Conservation (phyloP, 176 grass and related monocot species). For the Pontederia paniculata region DNA sequence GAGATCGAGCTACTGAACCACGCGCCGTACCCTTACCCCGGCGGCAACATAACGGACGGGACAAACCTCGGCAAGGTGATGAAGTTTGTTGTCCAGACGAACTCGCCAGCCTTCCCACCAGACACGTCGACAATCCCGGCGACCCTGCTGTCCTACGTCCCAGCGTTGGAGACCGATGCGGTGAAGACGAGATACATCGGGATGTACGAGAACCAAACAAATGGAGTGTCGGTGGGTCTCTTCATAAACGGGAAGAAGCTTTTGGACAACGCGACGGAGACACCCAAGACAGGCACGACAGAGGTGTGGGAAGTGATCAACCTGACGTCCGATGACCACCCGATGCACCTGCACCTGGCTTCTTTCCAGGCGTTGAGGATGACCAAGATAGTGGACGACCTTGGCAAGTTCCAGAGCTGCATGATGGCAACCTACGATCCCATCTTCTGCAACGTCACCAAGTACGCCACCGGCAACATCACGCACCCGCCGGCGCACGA, state of each 20-base stretch:
- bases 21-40: slow-evolving; percentile 60
- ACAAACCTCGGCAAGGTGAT: slow-evolving; percentile 62
- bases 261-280: slow-evolving; percentile 70
- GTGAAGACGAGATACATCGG: slow-evolving; percentile 27
- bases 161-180: slow-evolving; percentile 16
- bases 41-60: slow-evolving; percentile 46
- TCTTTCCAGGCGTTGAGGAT: slow-evolving; percentile 40
- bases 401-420: slow-evolving; percentile 51
- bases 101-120: neutral
- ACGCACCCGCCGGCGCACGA: too few species aligned
- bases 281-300: too few species aligned
- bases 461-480: too few species aligned
- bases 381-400: slow-evolving; percentile 23
- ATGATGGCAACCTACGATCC: slow-evolving; percentile 54
- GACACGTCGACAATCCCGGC: slow-evolving; percentile 35
- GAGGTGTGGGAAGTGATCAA: slow-evolving; percentile 92
- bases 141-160: slow-evolving; percentile 25
- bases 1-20: slow-evolving; percentile 31
- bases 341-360: slow-evolving; percentile 68
- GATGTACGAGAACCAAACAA: slow-evolving; percentile 74
- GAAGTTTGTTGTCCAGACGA: slow-evolving; percentile 48
- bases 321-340: slow-evolving; percentile 88
- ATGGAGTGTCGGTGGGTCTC: slow-evolving; percentile 56
- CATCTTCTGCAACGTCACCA: slow-evolving; percentile 23
- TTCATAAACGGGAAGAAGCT: slow-evolving; percentile 63